A percentile compares a stretch with the other conserved stretches of the same genome.
Evolutionary conservation across 371 early-diverging fungal genomes (phyloP).

Genomic region (Mortierella sp.): DNA sequence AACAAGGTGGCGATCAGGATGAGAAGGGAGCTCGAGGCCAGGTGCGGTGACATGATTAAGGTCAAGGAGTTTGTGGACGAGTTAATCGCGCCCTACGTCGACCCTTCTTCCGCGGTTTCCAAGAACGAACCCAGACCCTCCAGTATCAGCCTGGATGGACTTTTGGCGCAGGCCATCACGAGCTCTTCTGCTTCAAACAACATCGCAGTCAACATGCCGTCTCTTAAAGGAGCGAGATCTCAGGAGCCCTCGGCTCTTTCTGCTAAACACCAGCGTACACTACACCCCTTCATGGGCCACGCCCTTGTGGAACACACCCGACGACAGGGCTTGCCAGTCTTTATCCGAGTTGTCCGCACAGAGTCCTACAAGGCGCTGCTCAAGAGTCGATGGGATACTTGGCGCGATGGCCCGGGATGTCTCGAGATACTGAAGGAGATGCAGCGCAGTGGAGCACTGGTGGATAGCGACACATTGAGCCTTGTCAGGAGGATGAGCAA

Average conservation of each 20-base stretch:
- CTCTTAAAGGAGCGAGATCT: neutral
- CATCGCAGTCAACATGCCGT: neutral
- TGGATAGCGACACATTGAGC: slow-evolving; percentile 37
- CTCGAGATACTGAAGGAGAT: slow-evolving; percentile 52
- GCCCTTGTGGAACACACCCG: slow-evolving; percentile 52
- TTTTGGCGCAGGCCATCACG: slow-evolving; percentile 43
- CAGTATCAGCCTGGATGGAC: slow-evolving; percentile 37
- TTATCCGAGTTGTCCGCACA: slow-evolving; percentile 47
- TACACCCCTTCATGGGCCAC: slow-evolving; percentile 50
- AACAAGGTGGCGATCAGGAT: slow-evolving; percentile 54
- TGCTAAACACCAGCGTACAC: slow-evolving; percentile 1
- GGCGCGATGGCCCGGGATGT: slow-evolving; percentile 45
- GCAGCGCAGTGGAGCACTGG: slow-evolving; percentile 46
- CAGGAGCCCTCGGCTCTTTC: neutral
- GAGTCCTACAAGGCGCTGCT: slow-evolving; percentile 52
- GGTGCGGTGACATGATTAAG: slow-evolving; percentile 26
- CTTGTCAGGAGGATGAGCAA: slow-evolving; percentile 24
- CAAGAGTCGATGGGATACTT: slow-evolving; percentile 46
- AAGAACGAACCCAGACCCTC: slow-evolving; percentile 26
- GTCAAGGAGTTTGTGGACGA: slow-evolving; percentile 50
- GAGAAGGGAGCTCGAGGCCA: slow-evolving; percentile 45
- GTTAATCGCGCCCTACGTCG: slow-evolving; percentile 27
- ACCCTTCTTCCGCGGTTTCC: neutral
- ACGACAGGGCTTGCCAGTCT: slow-evolving; percentile 43
- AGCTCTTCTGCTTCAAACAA: slow-evolving; percentile 20